These are phyloP conservation scores for Paecilomyces variotii DNA, from an alignment of 2,329 filamentous ascomycete species.

Conservation along the genomic window DNA sequence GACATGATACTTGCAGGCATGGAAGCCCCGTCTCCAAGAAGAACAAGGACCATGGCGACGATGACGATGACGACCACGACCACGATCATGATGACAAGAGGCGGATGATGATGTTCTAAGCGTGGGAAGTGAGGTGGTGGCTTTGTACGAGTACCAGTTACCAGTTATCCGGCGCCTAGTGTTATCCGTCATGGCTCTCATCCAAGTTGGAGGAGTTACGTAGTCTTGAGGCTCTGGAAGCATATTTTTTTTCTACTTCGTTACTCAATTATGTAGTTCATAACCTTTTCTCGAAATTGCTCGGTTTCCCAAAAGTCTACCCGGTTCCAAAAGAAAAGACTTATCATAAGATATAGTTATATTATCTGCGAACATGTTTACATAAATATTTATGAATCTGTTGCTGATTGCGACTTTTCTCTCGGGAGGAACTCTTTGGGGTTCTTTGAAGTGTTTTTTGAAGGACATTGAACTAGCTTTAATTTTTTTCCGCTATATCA, in stretches of 20 bases:
- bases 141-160: conserved; percentile 4
- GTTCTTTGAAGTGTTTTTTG: not conserved
- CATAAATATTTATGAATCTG: conserved; percentile 16
- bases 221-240: conserved; percentile 13
- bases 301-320: not conserved
- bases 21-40: conserved; percentile 53
- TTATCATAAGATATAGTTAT: not conserved
- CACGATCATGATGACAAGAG: conserved; percentile 19
- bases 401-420: conserved; percentile 27
- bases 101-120: conserved; percentile 20
- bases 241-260: conserved; percentile 3
- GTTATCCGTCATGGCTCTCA: not conserved
- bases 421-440: not conserved
- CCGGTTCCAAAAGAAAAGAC: conserved; percentile 7
- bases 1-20: conserved; percentile 36
- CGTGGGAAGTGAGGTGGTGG: conserved; percentile 8
- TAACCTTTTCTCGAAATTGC: conserved; percentile 4
- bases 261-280: not conserved
- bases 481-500: conserved; percentile 26
- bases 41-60: conserved; percentile 24
- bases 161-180: not conserved
- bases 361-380: conserved; percentile 16
- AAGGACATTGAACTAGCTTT: conserved; percentile 20
- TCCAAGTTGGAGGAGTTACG: not conserved
- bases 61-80: conserved; percentile 16